These are phyloP conservation scores for Euptelea pleiosperma DNA, from an alignment of 164 flowering plant genomes.

Conservation along the genomic window DNA sequence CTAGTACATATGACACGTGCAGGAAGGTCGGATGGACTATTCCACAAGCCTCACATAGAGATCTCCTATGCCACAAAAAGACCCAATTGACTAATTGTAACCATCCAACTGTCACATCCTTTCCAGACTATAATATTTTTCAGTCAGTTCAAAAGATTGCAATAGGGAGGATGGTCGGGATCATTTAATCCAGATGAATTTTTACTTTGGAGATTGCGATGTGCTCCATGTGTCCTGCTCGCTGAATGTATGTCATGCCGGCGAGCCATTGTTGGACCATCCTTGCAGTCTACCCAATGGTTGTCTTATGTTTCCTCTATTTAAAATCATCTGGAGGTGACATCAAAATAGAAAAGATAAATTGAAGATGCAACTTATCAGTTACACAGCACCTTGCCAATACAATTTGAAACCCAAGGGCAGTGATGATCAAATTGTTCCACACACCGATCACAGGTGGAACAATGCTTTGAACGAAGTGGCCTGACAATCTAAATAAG, in stretches of 20 bases:
- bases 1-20: too few relatives aligned
- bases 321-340: neutral
- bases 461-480: constrained; percentile 95
- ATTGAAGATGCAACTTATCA: constrained; percentile 1
- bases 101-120: too few relatives aligned
- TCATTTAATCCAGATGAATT: too few relatives aligned
- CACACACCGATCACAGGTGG: constrained; percentile 94
- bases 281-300: constrained; percentile 3
- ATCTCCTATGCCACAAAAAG: neutral
- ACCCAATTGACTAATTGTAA: neutral
- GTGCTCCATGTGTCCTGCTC: too few relatives aligned
- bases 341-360: constrained; percentile 4
- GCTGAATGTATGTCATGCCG: neutral
- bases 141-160: too few relatives aligned
- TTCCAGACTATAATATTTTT: too few relatives aligned
- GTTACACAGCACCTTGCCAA: constrained; percentile 71
- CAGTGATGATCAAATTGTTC: constrained; percentile 99
- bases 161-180: too few relatives aligned
- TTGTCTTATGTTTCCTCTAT: neutral
- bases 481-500: constrained; percentile 81
- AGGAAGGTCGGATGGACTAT: too few relatives aligned
- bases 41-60: too few relatives aligned
- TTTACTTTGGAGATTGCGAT: too few relatives aligned
- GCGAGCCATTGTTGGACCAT: neutral
- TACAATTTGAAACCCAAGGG: constrained; percentile 99